Evolutionary conservation across 2,329 filamentous ascomycete genomes (phyloP), one percentile per base, ranked within the genome.

Genomic region (Colletotrichum melonis): DNA sequence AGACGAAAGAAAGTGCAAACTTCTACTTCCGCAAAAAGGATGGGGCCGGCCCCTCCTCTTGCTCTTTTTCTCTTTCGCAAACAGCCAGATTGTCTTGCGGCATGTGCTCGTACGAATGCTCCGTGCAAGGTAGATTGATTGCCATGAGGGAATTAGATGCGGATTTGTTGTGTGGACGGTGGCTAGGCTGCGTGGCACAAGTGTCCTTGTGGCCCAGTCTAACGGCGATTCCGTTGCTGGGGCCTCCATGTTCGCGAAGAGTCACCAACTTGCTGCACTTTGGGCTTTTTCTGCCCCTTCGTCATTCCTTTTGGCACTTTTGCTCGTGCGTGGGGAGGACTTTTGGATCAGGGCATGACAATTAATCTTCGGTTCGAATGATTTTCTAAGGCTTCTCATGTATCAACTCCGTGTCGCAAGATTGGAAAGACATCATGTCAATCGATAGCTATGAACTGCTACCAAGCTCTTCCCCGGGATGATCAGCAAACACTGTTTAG

Each of bases 401-500:
- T n/a, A n/a, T 46, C 42, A 46, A 7, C 16, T 46, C 7, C 42
- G 16, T n/a, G 6, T 46, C 42, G 8, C 19, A 55, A 12, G 52
- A 16, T 26, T 14, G 52, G 52, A 11, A 14, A 55, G 46, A 55
- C 14, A 24, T 38, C 14, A 16, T 38, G 32, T 26, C 6, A 14
- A 28, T n/a, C 16, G 22, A 54, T 22, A 54, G n/a, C 28, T 42
- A 11, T 24, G 22, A 30, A n/a, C 28, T 26, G 46, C 22, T 49
- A n/a, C 16, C 59, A 64, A 49, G 42, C 55, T 54, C n/a, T 55
- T 56, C 46, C 30, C 67, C 38, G 35, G 38, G 62, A 58, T 38
- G 60, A 69, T 69, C 66, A 63, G 32, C 66, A 63, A 69, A 69
- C 66, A 24, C 66, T 63, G 58, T 69, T 69, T 69, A 69, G 66